A percentile compares a stretch with the other conserved stretches of the same genome.
Evolutionary conservation across 768 basidiomycete genomes (phyloP).

Genomic region (Boletus insuetus): DNA sequence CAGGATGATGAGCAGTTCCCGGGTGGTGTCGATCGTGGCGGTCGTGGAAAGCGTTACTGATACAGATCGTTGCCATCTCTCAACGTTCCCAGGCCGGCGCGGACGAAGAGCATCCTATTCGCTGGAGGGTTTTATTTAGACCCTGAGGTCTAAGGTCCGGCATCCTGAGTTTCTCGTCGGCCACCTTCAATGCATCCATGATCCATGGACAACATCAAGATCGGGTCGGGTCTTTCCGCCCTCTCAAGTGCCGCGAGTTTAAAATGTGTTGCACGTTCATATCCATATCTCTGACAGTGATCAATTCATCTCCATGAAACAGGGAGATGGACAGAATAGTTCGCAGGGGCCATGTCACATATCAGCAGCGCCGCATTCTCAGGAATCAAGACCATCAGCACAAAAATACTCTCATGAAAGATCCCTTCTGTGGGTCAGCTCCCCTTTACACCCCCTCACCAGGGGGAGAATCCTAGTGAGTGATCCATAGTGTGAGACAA

Average conservation of each 20-base stretch:
- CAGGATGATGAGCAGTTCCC: background rate
- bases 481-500: background rate
- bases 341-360: slow-evolving; percentile 10
- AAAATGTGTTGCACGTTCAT: slow-evolving; percentile 7
- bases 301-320: slow-evolving; percentile 26
- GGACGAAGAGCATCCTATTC: background rate
- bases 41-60: slow-evolving; percentile 4
- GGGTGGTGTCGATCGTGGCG: slow-evolving; percentile 11
- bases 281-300: background rate
- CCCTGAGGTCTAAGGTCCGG: background rate
- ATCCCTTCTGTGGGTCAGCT: background rate
- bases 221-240: background rate
- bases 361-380: slow-evolving; percentile 8
- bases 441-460: background rate
- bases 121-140: background rate
- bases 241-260: slow-evolving; percentile 9
- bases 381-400: slow-evolving; percentile 2
- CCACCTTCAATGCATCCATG: background rate
- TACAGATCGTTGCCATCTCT: no score
- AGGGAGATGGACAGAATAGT: slow-evolving; percentile 12
- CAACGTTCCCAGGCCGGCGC: background rate
- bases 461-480: slow-evolving; percentile 7
- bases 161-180: background rate
- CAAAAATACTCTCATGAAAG: slow-evolving; percentile 8
- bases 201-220: background rate